These are phyloP conservation scores for Suillus plorans DNA, from an alignment of 768 basidiomycete species.

Conservation along the genomic window DNA sequence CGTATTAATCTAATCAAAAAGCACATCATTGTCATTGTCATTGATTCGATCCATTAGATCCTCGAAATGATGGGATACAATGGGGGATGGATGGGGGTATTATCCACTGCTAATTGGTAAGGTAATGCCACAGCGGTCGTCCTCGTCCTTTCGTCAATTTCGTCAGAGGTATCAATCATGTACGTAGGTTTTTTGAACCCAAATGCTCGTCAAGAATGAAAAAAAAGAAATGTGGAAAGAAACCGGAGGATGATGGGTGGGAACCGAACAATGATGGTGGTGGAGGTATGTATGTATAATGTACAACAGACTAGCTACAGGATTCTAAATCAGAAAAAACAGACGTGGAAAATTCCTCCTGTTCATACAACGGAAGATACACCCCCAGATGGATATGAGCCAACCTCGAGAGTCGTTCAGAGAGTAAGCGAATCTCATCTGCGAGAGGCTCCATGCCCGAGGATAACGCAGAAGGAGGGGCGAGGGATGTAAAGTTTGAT, in stretches of 20 bases:
- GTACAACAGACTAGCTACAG: constrained; percentile 1
- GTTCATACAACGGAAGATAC: constrained; percentile 76
- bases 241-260: background rate
- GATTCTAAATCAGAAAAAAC: background rate
- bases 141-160: constrained; percentile 1
- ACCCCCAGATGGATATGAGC: constrained; percentile 74
- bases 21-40: background rate
- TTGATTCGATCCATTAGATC: background rate
- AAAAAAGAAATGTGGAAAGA: constrained; percentile 1
- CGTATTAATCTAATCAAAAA: background rate
- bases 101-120: constrained; percentile 3
- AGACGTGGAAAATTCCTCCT: constrained; percentile 49
- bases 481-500: constrained; percentile 18
- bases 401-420: constrained; percentile 70
- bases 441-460: constrained; percentile 72
- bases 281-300: background rate
- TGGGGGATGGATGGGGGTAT: background rate
- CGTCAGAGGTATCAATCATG: constrained; percentile 1
- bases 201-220: constrained; percentile 8
- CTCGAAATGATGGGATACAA: constrained; percentile 1
- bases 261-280: background rate
- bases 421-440: constrained; percentile 64
- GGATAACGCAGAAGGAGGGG: constrained; percentile 25
- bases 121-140: background rate
- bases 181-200: background rate